These are phyloP conservation scores for Waltergamsia citrina DNA, from an alignment of 2,329 filamentous ascomycete species.

Conservation along the genomic window DNA sequence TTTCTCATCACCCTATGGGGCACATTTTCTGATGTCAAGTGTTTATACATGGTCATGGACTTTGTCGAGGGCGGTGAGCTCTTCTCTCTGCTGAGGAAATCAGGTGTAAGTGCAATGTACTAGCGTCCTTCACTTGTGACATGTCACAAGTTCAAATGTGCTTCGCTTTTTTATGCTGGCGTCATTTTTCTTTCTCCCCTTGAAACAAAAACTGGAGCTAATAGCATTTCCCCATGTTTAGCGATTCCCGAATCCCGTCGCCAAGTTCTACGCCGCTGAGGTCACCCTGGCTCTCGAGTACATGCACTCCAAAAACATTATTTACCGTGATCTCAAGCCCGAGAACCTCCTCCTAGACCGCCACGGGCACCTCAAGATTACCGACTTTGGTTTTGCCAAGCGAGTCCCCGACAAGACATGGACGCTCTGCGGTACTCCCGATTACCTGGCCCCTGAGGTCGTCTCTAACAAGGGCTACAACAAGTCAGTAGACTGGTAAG, in stretches of 20 bases:
- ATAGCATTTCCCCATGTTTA: no score
- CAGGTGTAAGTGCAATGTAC: constrained; percentile 50
- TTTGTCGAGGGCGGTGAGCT: constrained; percentile 98
- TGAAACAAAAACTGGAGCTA: no score
- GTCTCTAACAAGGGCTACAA: constrained; percentile 99
- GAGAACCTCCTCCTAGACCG: constrained; percentile 88
- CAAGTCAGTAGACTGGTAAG: constrained; percentile 97
- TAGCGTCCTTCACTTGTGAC: not conserved
- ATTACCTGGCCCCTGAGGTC: constrained; percentile 95
- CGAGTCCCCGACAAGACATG: constrained; percentile 98
- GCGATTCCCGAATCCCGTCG: constrained; percentile 97
- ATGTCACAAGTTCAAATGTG: not conserved
- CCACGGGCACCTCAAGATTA: constrained; percentile 93
- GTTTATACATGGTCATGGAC: constrained; percentile 99
- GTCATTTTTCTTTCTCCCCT: no score
- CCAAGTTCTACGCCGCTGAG: constrained; percentile 98
- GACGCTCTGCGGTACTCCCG: constrained; percentile 95
- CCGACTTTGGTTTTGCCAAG: constrained; percentile 97
- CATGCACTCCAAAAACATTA: constrained; percentile 88
- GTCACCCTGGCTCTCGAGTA: constrained; percentile 94
- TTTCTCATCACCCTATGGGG: constrained; percentile 98
- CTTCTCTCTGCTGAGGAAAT: constrained; percentile 91
- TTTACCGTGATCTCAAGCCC: constrained; percentile 94
- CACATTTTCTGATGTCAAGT: constrained; percentile 91
- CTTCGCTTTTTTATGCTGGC: no score